These are phyloP conservation scores for Tolypocladium tropicale DNA, from an alignment of 2,329 filamentous ascomycete genomes.

Conservation along the genomic window DNA sequence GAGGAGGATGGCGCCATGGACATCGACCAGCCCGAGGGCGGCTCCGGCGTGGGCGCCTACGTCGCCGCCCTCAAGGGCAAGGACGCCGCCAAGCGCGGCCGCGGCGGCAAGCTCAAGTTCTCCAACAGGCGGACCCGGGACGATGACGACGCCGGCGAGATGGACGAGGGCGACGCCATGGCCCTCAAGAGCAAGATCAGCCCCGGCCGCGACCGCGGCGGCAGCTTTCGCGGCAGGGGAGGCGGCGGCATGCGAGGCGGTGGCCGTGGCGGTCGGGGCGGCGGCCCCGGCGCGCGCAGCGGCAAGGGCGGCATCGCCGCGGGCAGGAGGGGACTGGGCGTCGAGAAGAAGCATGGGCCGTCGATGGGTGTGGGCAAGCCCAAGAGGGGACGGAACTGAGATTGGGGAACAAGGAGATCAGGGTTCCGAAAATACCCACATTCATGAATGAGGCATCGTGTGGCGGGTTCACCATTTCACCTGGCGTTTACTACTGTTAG, in stretches of 20 bases:
- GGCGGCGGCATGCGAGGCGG: constrained; percentile 19
- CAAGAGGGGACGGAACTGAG: constrained; percentile 18
- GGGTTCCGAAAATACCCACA: not conserved
- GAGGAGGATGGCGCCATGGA: constrained; percentile 48
- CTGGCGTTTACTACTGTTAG: not conserved
- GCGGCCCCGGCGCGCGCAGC: constrained; percentile 24
- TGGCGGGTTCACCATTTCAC: not conserved
- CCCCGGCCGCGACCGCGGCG: constrained; percentile 17
- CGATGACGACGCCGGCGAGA: constrained; percentile 40
- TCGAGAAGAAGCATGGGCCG: constrained; percentile 35
- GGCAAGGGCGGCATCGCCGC: constrained; percentile 37
- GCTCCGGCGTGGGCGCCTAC: constrained; percentile 55
- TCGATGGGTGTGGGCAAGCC: constrained; percentile 30
- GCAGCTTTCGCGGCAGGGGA: constrained; percentile 18
- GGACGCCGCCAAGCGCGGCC: constrained; percentile 53
- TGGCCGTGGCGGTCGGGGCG: constrained; percentile 22
- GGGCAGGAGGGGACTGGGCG: constrained; percentile 39
- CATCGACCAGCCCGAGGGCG: constrained; percentile 52
- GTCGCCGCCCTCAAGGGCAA: constrained; percentile 59
- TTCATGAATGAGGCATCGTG: not conserved
- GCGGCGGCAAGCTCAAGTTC: constrained; percentile 61
- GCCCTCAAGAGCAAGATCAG: constrained; percentile 40
- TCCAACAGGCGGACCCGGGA: constrained; percentile 47
- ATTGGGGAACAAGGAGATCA: not conserved
- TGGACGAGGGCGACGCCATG: constrained; percentile 41